phyloP scores from a whole-genome alignment of 164 flowering plant species.

The Dillenia turbinata region DNA sequence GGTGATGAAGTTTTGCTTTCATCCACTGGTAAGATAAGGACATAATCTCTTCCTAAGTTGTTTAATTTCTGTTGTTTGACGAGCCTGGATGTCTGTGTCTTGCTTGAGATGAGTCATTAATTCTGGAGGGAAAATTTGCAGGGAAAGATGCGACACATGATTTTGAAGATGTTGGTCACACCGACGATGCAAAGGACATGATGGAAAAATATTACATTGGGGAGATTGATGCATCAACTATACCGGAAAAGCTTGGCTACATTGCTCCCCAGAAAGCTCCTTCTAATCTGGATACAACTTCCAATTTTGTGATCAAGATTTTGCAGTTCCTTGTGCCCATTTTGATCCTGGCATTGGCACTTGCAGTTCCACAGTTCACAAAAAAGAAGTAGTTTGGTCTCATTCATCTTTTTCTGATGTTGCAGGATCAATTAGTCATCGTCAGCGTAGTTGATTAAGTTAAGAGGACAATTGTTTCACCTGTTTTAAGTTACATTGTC shows the following conservation, averaged over 20 bases:
- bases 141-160: slow-evolving; percentile 94
- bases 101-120: background rate
- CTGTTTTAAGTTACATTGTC: no score
- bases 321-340: slow-evolving; percentile 83
- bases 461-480: no score
- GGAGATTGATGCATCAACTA: slow-evolving; percentile 58
- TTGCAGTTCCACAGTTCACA: slow-evolving; percentile 64
- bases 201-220: slow-evolving; percentile 78
- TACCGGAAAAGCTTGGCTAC: slow-evolving; percentile 47
- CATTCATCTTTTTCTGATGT: background rate
- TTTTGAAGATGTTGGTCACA: slow-evolving; percentile 94
- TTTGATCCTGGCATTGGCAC: slow-evolving; percentile 74
- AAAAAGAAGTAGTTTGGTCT: slow-evolving; percentile 43
- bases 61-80: background rate
- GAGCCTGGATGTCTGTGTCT: no score
- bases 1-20: slow-evolving; percentile 82
- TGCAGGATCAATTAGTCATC: no score
- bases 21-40: slow-evolving; percentile 51
- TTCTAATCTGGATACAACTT: slow-evolving; percentile 49
- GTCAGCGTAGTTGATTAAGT: no score
- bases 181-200: slow-evolving; percentile 72
- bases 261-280: slow-evolving; percentile 37
- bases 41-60: background rate
- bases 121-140: slow-evolving; percentile 18
- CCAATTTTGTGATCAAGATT: slow-evolving; percentile 63